phyloP scores from a whole-genome alignment of 108 stramenopile genomes.

The Nitzschia inconspicua region DNA sequence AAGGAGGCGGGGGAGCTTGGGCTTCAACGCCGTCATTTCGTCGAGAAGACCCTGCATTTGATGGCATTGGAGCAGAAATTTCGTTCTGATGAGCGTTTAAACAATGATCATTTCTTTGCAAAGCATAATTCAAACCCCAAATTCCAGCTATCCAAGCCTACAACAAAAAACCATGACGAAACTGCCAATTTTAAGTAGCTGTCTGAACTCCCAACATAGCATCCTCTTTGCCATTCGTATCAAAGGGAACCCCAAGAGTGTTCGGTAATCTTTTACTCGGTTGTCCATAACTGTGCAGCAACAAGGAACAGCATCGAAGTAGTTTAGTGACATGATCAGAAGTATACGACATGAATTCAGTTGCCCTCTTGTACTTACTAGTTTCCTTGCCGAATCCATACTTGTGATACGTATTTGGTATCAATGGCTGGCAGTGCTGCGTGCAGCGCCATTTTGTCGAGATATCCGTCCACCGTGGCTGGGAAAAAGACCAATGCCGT shows the following conservation, averaged over 20 bases:
- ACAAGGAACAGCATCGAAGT: no score
- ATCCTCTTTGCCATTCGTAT: neutral
- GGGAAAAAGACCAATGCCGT: constrained; percentile 97
- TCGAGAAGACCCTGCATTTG: constrained; percentile 30
- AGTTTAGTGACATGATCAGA: no score
- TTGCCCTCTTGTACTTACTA: no score
- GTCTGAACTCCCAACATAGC: neutral
- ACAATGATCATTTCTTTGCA: no score
- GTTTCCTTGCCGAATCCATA: constrained; percentile 90
- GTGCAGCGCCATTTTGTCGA: constrained; percentile 90
- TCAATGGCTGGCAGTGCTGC: constrained; percentile 86
- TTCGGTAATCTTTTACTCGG: constrained; percentile 64
- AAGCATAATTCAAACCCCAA: no score
- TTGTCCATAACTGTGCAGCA: no score
- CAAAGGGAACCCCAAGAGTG: constrained; percentile 57
- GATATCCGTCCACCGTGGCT: constrained; percentile 83
- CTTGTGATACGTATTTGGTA: constrained; percentile 95
- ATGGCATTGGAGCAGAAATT: constrained; percentile 34
- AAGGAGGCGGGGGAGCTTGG: constrained; percentile 7
- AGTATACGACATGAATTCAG: no score
- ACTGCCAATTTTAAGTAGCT: no score
- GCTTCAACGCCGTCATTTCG: neutral
- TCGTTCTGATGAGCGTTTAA: constrained; percentile 11
- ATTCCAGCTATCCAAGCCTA: no score
- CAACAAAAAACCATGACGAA: no score